phyloP scores from a whole-genome alignment of 768 basidiomycete genomes.

The Clathrus columnatus region DNA sequence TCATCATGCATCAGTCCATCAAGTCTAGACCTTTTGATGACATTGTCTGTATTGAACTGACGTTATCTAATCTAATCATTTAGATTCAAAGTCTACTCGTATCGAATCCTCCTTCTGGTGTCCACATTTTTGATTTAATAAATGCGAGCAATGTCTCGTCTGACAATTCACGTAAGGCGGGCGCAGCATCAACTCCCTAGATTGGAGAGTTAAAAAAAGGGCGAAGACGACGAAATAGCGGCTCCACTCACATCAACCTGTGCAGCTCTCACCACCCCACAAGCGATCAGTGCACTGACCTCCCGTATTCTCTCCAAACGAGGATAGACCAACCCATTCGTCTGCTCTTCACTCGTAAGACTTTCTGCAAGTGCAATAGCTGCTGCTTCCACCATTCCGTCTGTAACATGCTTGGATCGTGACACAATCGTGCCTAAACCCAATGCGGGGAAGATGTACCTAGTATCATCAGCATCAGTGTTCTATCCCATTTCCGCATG shows the following conservation, averaged over 20 bases:
- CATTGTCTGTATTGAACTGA: no score
- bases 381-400: slow-evolving; percentile 30
- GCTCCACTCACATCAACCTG: slow-evolving; percentile 21
- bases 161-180: slow-evolving; percentile 4
- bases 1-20: no score
- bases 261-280: slow-evolving; percentile 27
- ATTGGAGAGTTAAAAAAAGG: background rate
- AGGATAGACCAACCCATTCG: slow-evolving; percentile 30
- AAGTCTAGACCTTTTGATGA: no score
- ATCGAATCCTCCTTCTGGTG: background rate
- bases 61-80: no score
- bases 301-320: slow-evolving; percentile 30
- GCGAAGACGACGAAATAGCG: background rate
- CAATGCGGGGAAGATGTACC: slow-evolving; percentile 18
- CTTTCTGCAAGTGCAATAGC: slow-evolving; percentile 28
- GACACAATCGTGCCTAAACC: slow-evolving; percentile 25
- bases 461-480: background rate
- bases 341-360: slow-evolving; percentile 26
- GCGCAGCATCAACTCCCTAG: slow-evolving; percentile 3
- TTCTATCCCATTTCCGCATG: background rate
- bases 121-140: slow-evolving; percentile 8
- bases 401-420: slow-evolving; percentile 27
- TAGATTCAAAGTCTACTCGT: background rate
- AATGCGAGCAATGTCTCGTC: slow-evolving; percentile 5
- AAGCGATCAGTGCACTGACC: slow-evolving; percentile 28